Evolutionary conservation across 345 rosid genomes (phyloP), one percentile per base, ranked within the genome.

Genomic region (Salix arbutifolia): DNA sequence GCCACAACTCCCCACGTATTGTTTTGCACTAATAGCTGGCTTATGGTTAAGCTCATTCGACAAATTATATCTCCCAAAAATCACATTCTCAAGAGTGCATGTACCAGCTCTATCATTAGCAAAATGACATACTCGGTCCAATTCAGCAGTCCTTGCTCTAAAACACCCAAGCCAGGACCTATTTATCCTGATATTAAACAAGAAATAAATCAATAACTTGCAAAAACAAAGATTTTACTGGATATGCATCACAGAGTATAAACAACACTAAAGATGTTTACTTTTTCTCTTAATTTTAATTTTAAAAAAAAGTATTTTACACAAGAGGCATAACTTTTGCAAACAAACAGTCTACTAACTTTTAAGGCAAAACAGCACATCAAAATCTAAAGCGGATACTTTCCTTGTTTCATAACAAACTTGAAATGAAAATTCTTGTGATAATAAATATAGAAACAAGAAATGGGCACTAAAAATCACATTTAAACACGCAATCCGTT

Each of bases 151-250:
- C 14, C 56, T 67, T 13, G 38, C 76, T 65, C 76, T 67, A 68
- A 65, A 50, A 9, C 25, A 18, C 52, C 48, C 76, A 23, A 52
- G 65, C 71, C 76, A 71, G 33, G 62, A 38, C 18, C 72, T 71
- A 38, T 38, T 38, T 26, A 65, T 11, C 72, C 80, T 72, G 30
- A 33, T 21, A 70, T 21, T 40, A 42, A 61, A 70, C 9, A 16
- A 33, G 37, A 16, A 10, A 67, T 67, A 13, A 46, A 46, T 46
- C 19, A 46, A 46, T 46, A 46, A 46, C 6, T 46, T 46, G 3
- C 16, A 46, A 14, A 46, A 42, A 42, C 14, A 42, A 10, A 42
- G 46, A 42, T 42, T 40, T 42, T 42, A 42, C 11, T 16, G 18
- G 52, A 3, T 16, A 46, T 46, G 52, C 52, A 46, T 13, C 18